Evolutionary conservation across 192 early-diverging fungal species (phyloP).

Genomic region (Coemansia erecta): DNA sequence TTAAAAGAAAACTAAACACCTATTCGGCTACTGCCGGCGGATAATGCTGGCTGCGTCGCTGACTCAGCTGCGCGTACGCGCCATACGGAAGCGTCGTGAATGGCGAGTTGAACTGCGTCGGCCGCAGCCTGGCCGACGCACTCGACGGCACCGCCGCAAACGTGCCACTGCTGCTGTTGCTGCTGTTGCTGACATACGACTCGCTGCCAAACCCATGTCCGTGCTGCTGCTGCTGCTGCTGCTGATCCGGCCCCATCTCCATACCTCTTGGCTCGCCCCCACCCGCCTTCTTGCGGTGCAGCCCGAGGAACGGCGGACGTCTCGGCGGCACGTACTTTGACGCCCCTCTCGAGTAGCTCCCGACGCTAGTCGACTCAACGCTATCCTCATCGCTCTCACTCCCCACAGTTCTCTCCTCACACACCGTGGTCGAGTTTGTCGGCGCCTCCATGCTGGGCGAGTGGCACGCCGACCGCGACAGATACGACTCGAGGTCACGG

Average conservation of each 20-base stretch:
- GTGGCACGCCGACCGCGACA: constrained; percentile 37
- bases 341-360: too few relatives aligned
- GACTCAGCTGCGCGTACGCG: constrained; percentile 26
- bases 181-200: not conserved
- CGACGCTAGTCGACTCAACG: constrained; percentile 1
- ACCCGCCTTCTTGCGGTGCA: constrained; percentile 24
- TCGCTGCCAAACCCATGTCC: too few relatives aligned
- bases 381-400: constrained; percentile 3
- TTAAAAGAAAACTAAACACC: too few relatives aligned
- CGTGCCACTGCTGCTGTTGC: not conserved
- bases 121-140: constrained; percentile 19
- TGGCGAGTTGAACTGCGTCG: constrained; percentile 45
- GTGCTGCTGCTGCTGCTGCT: not conserved
- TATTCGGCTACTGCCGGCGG: not conserved
- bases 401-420: not conserved
- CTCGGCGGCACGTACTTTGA: constrained; percentile 33
- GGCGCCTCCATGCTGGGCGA: constrained; percentile 22
- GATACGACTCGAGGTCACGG: constrained; percentile 29
- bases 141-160: not conserved
- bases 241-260: not conserved
- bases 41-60: constrained; percentile 10
- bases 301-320: constrained; percentile 34
- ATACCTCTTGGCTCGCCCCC: constrained; percentile 1
- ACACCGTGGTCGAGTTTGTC: constrained; percentile 8
- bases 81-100: constrained; percentile 52